Percentiles rank a stretch among this genome's conserved stretches.
Evolutionary conservation across 2,329 filamentous ascomycete genomes (phyloP).

Genomic region (Talaromyces atroroseus): DNA sequence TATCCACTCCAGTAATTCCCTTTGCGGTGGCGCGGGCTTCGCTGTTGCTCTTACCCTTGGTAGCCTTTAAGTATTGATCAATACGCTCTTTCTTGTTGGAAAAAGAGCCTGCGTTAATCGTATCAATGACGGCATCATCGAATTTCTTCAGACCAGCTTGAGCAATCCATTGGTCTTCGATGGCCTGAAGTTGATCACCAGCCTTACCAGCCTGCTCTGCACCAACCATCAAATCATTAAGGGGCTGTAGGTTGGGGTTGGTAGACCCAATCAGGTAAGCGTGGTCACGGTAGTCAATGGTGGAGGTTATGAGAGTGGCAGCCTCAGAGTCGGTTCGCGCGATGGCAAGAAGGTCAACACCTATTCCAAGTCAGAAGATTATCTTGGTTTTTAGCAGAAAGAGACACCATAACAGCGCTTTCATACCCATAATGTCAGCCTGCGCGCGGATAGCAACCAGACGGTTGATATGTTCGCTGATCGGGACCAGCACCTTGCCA

Average conservation of each 20-base stretch:
- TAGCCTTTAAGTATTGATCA: conserved; percentile 59
- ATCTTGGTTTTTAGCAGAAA: not conserved
- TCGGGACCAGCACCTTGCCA: conserved; percentile 93
- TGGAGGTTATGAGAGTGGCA: conserved; percentile 92
- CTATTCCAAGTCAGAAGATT: conserved; percentile 33
- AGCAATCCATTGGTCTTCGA: conserved; percentile 82
- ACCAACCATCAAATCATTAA: conserved; percentile 84
- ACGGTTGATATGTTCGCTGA: conserved; percentile 96
- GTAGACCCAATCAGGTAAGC: conserved; percentile 86
- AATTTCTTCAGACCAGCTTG: conserved; percentile 81
- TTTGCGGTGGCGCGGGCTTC: conserved; percentile 79
- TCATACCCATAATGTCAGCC: conserved; percentile 90
- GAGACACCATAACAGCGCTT: not conserved
- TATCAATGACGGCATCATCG: conserved; percentile 79
- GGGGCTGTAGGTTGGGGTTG: conserved; percentile 74
- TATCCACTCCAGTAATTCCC: conserved; percentile 67
- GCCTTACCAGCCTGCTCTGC: conserved; percentile 77
- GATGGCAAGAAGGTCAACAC: conserved; percentile 79
- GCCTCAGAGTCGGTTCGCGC: conserved; percentile 97
- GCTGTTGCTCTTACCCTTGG: conserved; percentile 77
- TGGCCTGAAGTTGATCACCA: conserved; percentile 75
- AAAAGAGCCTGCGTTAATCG: conserved; percentile 64
- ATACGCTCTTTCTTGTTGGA: conserved; percentile 63
- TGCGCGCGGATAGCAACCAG: conserved; percentile 94
- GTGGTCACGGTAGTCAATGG: conserved; percentile 93